A percentile compares a stretch with the other conserved stretches of the same genome.
Evolutionary conservation across 2,329 filamentous ascomycete genomes (phyloP).

Genomic region (Xylaria sp.): DNA sequence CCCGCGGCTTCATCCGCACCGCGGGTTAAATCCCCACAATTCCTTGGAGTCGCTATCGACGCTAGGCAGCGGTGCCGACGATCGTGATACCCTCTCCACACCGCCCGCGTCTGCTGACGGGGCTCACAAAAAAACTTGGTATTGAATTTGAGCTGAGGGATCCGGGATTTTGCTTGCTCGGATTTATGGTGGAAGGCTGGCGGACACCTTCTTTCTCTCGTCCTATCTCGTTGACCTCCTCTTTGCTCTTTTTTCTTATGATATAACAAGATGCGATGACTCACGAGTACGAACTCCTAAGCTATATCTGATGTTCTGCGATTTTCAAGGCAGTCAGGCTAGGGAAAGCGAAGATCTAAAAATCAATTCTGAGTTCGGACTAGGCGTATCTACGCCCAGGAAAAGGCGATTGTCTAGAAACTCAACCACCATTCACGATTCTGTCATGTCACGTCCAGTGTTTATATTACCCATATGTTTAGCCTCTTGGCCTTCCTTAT

Average conservation of each 20-base stretch:
- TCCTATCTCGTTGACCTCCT: background rate
- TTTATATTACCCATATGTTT: background rate
- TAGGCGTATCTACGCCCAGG: background rate
- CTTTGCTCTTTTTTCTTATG: background rate
- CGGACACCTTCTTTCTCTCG: background rate
- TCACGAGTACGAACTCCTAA: conserved; percentile 1
- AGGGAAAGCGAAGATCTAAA: background rate
- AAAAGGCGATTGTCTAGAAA: conserved; percentile 2
- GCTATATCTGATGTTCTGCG: conserved; percentile 2
- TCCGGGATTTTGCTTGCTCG: background rate
- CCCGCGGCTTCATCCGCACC: conserved; percentile 29
- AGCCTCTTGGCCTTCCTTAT: background rate
- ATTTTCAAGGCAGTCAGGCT: background rate
- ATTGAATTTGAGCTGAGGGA: background rate
- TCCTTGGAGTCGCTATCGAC: conserved; percentile 48
- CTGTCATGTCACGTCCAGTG: background rate
- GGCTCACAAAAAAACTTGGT: conserved; percentile 4
- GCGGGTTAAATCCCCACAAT: conserved; percentile 35
- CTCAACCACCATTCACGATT: background rate
- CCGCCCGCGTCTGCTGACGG: conserved; percentile 35
- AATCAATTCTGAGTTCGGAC: background rate
- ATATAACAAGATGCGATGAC: conserved; percentile 20
- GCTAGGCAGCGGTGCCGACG: conserved; percentile 46
- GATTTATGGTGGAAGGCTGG: background rate
- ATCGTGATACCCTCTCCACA: conserved; percentile 37